Percentiles rank a stretch among this genome's conserved stretches.
phyloP scores from a whole-genome alignment of 1,284 basidiomycete genomes.

The Fomes fomentarius region DNA sequence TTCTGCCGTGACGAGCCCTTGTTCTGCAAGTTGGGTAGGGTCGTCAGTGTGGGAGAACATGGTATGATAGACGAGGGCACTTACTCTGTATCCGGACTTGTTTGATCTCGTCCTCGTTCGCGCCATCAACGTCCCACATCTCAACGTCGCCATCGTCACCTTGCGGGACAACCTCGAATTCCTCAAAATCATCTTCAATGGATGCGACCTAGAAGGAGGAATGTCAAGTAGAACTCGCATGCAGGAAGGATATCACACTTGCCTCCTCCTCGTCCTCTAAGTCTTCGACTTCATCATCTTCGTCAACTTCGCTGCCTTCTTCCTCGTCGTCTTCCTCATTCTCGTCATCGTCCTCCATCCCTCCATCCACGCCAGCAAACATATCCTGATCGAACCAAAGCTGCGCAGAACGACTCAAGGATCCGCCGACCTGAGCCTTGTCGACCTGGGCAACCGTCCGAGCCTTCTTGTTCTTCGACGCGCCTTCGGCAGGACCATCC shows the following conservation, averaged over 20 bases:
- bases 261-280: slow-evolving; percentile 15
- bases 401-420: slow-evolving; percentile 54
- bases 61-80: slow-evolving; percentile 26
- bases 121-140: slow-evolving; percentile 85
- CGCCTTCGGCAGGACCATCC: slow-evolving; percentile 33
- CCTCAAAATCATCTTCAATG: slow-evolving; percentile 43
- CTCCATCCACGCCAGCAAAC: slow-evolving; percentile 77
- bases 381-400: slow-evolving; percentile 97
- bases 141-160: slow-evolving; percentile 57
- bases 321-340: slow-evolving; percentile 40
- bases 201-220: slow-evolving; percentile 12
- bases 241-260: not conserved
- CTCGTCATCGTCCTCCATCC: slow-evolving; percentile 50
- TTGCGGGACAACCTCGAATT: slow-evolving; percentile 78
- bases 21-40: slow-evolving; percentile 50
- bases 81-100: slow-evolving; percentile 74
- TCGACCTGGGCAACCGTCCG: slow-evolving; percentile 47
- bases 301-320: slow-evolving; percentile 34
- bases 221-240: slow-evolving; percentile 2
- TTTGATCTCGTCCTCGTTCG: slow-evolving; percentile 79
- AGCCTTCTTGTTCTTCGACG: slow-evolving; percentile 43
- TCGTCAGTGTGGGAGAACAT: not conserved
- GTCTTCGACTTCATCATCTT: slow-evolving; percentile 33
- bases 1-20: slow-evolving; percentile 89
- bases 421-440: slow-evolving; percentile 35